A percentile compares a stretch with the other conserved stretches of the same genome.
phyloP scores from a whole-genome alignment of 2,329 filamentous ascomycete species.

The Chaetomiaceae sp. region DNA sequence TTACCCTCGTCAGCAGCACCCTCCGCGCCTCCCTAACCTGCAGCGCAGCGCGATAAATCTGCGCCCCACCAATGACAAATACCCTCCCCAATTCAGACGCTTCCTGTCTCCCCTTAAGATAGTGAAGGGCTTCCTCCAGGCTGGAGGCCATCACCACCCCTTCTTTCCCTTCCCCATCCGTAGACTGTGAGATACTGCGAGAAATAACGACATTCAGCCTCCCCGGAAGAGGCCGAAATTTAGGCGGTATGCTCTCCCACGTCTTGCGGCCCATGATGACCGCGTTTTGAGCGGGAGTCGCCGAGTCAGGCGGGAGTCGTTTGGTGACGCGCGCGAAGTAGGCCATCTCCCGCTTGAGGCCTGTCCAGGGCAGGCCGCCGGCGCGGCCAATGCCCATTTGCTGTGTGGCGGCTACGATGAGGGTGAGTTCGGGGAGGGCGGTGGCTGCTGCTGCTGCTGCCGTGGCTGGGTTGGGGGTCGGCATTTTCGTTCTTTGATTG shows the following conservation, averaged over 20 bases:
- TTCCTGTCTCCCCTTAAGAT: constrained; percentile 31
- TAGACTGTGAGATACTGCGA: constrained; percentile 33
- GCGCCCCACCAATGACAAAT: constrained; percentile 86
- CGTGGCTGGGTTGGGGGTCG: not conserved
- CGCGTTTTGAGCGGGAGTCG: constrained; percentile 50
- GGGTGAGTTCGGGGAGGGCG: constrained; percentile 61
- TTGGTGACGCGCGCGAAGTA: constrained; percentile 92
- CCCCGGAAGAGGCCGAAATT: constrained; percentile 73
- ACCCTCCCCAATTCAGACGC: constrained; percentile 50
- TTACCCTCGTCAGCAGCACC: constrained; percentile 66
- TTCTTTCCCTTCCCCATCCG: constrained; percentile 30
- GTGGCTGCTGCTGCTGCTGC: constrained; percentile 1
- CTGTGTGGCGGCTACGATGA: constrained; percentile 90
- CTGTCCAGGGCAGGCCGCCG: constrained; percentile 82
- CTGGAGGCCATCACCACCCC: constrained; percentile 56
- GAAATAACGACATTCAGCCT: constrained; percentile 81
- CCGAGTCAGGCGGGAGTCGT: constrained; percentile 40
- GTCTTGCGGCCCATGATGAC: constrained; percentile 98
- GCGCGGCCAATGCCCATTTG: constrained; percentile 81
- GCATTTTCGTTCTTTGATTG: constrained; percentile 6
- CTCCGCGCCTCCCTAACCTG: constrained; percentile 51
- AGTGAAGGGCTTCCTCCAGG: constrained; percentile 54
- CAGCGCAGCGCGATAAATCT: constrained; percentile 75
- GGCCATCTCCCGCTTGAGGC: constrained; percentile 84
- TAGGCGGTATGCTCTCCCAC: constrained; percentile 81